A percentile compares a stretch with the other conserved stretches of the same genome.
These are phyloP conservation scores for Zasmidium cellare DNA, from an alignment of 2,329 filamentous ascomycete genomes.

Conservation along the genomic window DNA sequence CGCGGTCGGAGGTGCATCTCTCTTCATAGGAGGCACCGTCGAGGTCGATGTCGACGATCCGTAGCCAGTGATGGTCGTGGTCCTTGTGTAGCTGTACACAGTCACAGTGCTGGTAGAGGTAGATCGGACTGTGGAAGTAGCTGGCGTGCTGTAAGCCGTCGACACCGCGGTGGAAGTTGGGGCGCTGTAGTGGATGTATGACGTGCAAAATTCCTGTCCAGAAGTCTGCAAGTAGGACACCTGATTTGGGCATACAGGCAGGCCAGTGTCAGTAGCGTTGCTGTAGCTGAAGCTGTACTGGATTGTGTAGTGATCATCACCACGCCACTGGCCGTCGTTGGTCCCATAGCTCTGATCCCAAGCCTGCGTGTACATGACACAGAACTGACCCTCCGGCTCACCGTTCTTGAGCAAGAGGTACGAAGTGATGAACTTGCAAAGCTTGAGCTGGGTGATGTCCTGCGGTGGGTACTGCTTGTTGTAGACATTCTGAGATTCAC, in stretches of 20 bases:
- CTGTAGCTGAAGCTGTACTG: background rate
- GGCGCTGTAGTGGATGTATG: background rate
- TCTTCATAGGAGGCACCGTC: background rate
- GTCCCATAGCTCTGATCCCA: constrained; percentile 21
- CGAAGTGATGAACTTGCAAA: constrained; percentile 34
- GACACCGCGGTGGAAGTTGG: background rate
- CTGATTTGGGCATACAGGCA: background rate
- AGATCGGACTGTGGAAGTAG: background rate
- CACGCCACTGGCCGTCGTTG: constrained; percentile 12
- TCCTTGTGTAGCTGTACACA: background rate
- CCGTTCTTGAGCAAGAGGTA: constrained; percentile 41
- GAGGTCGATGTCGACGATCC: background rate
- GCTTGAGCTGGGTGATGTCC: constrained; percentile 9
- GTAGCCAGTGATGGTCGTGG: background rate
- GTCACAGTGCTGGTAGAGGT: background rate
- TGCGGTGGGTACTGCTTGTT: constrained; percentile 16
- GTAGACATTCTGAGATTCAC: constrained; percentile 17
- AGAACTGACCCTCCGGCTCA: constrained; percentile 38
- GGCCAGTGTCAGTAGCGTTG: background rate
- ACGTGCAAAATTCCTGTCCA: background rate
- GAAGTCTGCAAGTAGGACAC: background rate
- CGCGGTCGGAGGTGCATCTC: background rate
- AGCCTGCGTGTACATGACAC: constrained; percentile 36
- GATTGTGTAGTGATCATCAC: background rate
- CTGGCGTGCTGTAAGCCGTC: background rate